phyloP scores from a whole-genome alignment of 2,329 filamentous ascomycete genomes.

The Talaromyces pinophilus region DNA sequence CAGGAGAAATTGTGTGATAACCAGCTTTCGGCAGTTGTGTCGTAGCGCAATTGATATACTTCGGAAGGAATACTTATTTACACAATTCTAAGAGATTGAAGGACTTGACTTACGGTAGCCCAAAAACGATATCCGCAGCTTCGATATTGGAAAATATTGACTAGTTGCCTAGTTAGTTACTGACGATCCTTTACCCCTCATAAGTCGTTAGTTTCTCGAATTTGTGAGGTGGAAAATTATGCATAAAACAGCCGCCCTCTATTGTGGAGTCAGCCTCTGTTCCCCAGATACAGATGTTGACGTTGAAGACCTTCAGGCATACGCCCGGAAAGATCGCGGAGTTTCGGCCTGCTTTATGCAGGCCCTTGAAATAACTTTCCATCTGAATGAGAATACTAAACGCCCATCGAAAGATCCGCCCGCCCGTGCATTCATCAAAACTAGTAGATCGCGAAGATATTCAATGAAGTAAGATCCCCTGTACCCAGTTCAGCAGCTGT shows the following conservation, averaged over 20 bases:
- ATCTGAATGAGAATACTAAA: not conserved
- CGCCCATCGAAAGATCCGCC: not conserved
- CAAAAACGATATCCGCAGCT: not conserved
- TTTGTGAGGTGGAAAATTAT: not conserved
- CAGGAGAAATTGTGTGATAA: not conserved
- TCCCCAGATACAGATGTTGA: not conserved
- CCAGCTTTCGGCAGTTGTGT: not conserved
- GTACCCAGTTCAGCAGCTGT: not conserved
- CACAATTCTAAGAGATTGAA: not conserved
- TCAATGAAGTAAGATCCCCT: not conserved
- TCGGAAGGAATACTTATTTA: not conserved
- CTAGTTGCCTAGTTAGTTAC: not conserved
- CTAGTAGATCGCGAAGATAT: not conserved
- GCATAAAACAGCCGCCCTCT: not conserved
- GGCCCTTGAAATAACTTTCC: not conserved
- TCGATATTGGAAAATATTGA: not conserved
- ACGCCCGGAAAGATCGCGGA: not conserved
- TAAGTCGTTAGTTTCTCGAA: not conserved
- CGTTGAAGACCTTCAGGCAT: not conserved
- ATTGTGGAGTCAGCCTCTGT: not conserved
- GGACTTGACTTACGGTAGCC: not conserved
- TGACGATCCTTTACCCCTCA: not conserved
- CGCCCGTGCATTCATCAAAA: not conserved
- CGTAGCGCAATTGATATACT: not conserved
- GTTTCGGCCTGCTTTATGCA: not conserved